A percentile compares a stretch with the other conserved stretches of the same genome.
These are phyloP conservation scores for Limnomonas spitsbergensis DNA, from an alignment of 139 green algal genomes.

Conservation along the genomic window DNA sequence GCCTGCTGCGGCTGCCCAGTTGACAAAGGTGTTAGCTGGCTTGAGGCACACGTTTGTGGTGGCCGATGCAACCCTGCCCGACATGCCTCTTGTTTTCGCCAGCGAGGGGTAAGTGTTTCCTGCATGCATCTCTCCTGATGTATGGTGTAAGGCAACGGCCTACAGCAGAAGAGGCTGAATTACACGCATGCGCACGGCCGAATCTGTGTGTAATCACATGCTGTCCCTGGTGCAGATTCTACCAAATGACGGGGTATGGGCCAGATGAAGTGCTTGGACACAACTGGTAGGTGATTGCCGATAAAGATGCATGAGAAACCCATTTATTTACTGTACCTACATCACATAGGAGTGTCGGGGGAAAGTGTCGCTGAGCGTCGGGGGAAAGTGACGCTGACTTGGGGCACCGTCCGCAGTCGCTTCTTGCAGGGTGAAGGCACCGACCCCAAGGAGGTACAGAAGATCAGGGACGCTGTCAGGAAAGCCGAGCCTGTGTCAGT, in stretches of 20 bases:
- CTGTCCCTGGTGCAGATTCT: constrained; percentile 80
- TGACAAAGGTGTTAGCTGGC: constrained; percentile 79
- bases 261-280: constrained; percentile 90
- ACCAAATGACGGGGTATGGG: constrained; percentile 95
- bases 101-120: constrained; percentile 72
- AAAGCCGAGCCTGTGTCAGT: constrained; percentile 62
- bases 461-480: constrained; percentile 75
- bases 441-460: constrained; percentile 82
- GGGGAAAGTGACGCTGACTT: neutral
- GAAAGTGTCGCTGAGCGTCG: too few relatives aligned
- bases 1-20: constrained; percentile 10
- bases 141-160: too few relatives aligned
- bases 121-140: too few relatives aligned
- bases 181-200: too few relatives aligned
- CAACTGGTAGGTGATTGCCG: constrained; percentile 91
- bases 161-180: too few relatives aligned
- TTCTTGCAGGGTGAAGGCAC: constrained; percentile 96
- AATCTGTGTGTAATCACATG: too few relatives aligned
- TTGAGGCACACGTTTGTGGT: constrained; percentile 94
- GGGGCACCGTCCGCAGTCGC: constrained; percentile 57
- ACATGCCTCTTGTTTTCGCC: constrained; percentile 93
- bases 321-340: too few relatives aligned
- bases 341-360: too few relatives aligned
- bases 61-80: constrained; percentile 89
- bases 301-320: neutral